Evolutionary conservation across 306 rosid genomes (phyloP), one percentile per base, ranked within the genome.

Genomic region (Pterocarpus santalinus): DNA sequence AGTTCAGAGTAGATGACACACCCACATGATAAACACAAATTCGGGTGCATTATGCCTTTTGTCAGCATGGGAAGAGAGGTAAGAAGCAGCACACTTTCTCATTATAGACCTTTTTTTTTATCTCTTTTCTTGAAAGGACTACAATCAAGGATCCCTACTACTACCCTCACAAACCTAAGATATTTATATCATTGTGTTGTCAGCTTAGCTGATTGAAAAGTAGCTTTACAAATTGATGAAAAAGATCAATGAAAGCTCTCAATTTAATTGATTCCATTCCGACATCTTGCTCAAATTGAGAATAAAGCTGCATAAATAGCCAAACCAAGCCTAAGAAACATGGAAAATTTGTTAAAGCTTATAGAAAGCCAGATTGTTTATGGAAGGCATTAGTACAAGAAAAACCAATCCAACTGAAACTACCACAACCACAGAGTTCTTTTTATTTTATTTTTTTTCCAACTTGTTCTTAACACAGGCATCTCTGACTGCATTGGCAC

Each of bases 351-450:
- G 71, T 14, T 17, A 68, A 77, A 78, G 41, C 68, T 68, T 67
- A 57, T 4, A 17, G 30, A 67, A 58, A 60, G 63, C 39, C 39
- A 46, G 33, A 60, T 8, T 15, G 52, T 49, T 47, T 12, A 61
- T n/a, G 30, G 43, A 63, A 49, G 65, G 46, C 13, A 56, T 17
- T 15, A 32, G 39, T 62, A 36, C 65, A 22, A 22, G 28, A 22
- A 22, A 22, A 22, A 22, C 28, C 34, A 52, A 65, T 61, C 63
- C 17, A 72, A 57, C 76, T 53, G 28, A 76, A 87, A 75, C 81
- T 89, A 92, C 98, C 98, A 92, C 98, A 53, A 86, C 77, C 73
- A 94, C 98, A 4, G 98, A 94, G 88, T 92, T 94, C 34, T 83
- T 90, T 60, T 22, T 0, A 0, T 22, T 22, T 22, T 22, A 22